phyloP scores from a whole-genome alignment of 257 asterid genomes.

The Echium plantagineum region DNA sequence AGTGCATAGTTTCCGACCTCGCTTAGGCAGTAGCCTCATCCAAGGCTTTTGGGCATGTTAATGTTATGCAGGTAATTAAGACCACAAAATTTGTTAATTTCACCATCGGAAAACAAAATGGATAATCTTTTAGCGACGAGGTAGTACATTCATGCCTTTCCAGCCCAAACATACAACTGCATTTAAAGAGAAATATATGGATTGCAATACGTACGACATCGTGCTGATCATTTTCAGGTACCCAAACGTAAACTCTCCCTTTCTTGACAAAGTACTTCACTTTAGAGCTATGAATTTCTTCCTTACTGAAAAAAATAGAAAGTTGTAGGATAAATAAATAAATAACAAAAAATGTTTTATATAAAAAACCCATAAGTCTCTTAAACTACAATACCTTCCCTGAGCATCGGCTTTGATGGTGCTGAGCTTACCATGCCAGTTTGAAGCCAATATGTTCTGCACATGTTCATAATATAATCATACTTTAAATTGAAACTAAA shows the following conservation, averaged over 20 bases:
- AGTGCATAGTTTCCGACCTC: too few species aligned
- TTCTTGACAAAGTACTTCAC: conserved; percentile 66
- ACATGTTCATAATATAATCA: background rate
- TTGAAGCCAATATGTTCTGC: conserved; percentile 74
- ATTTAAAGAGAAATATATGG: background rate
- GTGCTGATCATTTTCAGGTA: conserved; percentile 83
- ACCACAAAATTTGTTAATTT: too few species aligned
- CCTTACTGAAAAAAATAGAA: conserved; percentile 40
- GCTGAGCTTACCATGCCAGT: conserved; percentile 75
- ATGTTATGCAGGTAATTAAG: too few species aligned
- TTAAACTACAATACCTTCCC: conserved; percentile 43
- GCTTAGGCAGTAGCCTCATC: too few species aligned
- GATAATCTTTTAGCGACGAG: too few species aligned
- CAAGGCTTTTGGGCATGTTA: too few species aligned
- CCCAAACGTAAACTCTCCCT: conserved; percentile 76
- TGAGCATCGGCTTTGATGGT: conserved; percentile 77
- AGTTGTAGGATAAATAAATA: background rate
- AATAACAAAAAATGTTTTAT: background rate
- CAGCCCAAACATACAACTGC: too few species aligned
- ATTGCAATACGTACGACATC: conserved; percentile 51
- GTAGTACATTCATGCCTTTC: background rate
- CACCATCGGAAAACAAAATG: background rate
- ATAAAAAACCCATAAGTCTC: background rate
- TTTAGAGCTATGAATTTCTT: conserved; percentile 62
- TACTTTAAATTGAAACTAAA: background rate